Evolutionary conservation across 2,329 filamentous ascomycete species (phyloP).

Genomic region (Atkinsonella texensis): DNA sequence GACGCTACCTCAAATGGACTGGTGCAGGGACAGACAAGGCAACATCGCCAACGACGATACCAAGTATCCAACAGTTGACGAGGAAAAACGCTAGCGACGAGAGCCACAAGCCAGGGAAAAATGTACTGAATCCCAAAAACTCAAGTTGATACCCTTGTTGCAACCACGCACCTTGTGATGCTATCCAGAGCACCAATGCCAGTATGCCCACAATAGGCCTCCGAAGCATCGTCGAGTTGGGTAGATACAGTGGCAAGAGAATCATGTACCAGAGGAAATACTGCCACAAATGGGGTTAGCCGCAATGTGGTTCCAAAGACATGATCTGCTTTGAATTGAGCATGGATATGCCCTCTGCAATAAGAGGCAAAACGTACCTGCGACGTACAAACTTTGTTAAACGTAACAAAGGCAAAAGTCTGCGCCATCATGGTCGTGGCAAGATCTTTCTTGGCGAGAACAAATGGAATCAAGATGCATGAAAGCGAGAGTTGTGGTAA

Average conservation of each 20-base stretch:
- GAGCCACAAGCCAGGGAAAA: conserved; percentile 72
- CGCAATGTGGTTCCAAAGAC: not conserved
- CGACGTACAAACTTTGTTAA: conserved; percentile 98
- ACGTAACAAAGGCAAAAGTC: conserved; percentile 92
- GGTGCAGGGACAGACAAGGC: conserved; percentile 11
- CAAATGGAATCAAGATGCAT: conserved; percentile 61
- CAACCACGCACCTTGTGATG: conserved; percentile 63
- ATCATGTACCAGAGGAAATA: conserved; percentile 99
- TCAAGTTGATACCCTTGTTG: conserved; percentile 66
- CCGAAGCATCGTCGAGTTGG: conserved; percentile 58
- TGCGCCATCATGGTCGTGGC: conserved; percentile 81
- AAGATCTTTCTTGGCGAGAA: conserved; percentile 69
- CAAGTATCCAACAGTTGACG: conserved; percentile 79
- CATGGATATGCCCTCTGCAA: no score
- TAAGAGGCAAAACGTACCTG: conserved; percentile 44
- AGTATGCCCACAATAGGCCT: conserved; percentile 47
- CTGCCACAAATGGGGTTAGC: conserved; percentile 28
- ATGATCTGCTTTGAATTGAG: no score
- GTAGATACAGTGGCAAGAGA: conserved; percentile 83
- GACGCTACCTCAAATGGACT: conserved; percentile 13
- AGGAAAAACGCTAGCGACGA: conserved; percentile 69
- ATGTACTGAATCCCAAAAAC: conserved; percentile 71
- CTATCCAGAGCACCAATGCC: conserved; percentile 62
- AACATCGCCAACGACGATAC: conserved; percentile 62
- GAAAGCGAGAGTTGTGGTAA: conserved; percentile 76